Percentiles rank a stretch among this genome's conserved stretches.
Conservation (phyloP, 179 eudicot species). For the Silene coronaria region DNA sequence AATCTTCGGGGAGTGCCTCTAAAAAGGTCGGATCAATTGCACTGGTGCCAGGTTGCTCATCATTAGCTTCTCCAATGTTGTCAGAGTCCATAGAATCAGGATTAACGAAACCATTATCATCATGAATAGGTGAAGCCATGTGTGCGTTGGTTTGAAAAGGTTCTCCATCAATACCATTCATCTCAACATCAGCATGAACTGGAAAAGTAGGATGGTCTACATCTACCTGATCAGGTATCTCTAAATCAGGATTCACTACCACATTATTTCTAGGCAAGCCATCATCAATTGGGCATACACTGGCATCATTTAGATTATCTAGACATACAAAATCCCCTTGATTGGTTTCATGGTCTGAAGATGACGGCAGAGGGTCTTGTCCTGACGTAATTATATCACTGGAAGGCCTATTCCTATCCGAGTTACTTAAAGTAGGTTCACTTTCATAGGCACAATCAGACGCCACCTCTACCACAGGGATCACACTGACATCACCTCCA, state of each 20-base stretch:
- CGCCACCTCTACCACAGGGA: conserved; percentile 28
- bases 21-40: conserved; percentile 95
- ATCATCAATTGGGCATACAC: conserved; percentile 30
- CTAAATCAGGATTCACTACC: conserved; percentile 31
- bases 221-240: conserved; percentile 36
- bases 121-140: conserved; percentile 33
- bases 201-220: conserved; percentile 37
- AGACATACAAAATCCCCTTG: conserved; percentile 26
- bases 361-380: conserved; percentile 25
- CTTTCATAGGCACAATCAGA: conserved; percentile 21
- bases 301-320: conserved; percentile 24
- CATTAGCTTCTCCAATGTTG: conserved; percentile 37
- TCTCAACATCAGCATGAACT: conserved; percentile 48
- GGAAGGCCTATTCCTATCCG: conserved; percentile 36
- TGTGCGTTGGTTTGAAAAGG: conserved; percentile 35
- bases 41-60: conserved; percentile 52
- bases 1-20: conserved; percentile 98
- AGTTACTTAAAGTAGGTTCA: conserved; percentile 33
- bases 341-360: conserved; percentile 20
- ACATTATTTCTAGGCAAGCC: conserved; percentile 30
- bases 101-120: conserved; percentile 32
- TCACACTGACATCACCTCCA: conserved; percentile 29
- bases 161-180: conserved; percentile 44
- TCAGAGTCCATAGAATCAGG: conserved; percentile 51
- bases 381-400: conserved; percentile 33